A percentile compares a stretch with the other conserved stretches of the same genome.
These are phyloP conservation scores for Alloteropsis angusta DNA, from an alignment of 202 grass and related monocot genomes.

Conservation along the genomic window DNA sequence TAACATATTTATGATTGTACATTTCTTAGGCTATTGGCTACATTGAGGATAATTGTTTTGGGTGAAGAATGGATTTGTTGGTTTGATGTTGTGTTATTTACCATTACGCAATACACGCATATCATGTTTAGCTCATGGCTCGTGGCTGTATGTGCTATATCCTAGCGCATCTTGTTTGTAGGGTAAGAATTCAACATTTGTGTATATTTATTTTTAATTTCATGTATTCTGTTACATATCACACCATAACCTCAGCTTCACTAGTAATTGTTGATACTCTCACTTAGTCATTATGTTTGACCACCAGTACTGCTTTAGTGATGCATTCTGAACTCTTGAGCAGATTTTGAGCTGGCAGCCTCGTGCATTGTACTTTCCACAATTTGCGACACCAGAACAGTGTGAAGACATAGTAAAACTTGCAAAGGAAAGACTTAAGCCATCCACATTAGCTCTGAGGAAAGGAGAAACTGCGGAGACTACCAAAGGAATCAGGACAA, in stretches of 20 bases:
- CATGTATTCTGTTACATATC: not conserved
- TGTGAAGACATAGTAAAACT: constrained; percentile 62
- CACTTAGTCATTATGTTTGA: not conserved
- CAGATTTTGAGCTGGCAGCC: constrained; percentile 99
- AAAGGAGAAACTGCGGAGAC: constrained; percentile 73
- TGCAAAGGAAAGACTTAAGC: constrained; percentile 65
- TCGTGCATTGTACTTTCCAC: constrained; percentile 76
- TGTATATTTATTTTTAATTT: not conserved
- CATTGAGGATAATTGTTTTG: not conserved
- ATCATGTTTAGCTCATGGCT: not conserved
- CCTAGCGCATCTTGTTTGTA: not conserved
- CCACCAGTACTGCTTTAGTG: constrained; percentile 3
- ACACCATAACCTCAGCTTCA: not conserved
- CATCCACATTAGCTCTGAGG: constrained; percentile 84
- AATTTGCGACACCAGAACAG: constrained; percentile 73
- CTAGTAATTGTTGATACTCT: not conserved
- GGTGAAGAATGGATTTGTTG: not conserved
- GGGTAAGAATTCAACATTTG: not conserved
- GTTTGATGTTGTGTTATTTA: not conserved
- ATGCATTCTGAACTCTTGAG: constrained; percentile 25
- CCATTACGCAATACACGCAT: not conserved
- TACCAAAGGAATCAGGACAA: constrained; percentile 96
- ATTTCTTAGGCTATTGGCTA: not conserved
- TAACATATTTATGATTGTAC: not conserved
- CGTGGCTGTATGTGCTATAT: not conserved